These are phyloP conservation scores for Phytopythium kandeliae DNA, from an alignment of 352 stramenopile genomes.

Conservation along the genomic window DNA sequence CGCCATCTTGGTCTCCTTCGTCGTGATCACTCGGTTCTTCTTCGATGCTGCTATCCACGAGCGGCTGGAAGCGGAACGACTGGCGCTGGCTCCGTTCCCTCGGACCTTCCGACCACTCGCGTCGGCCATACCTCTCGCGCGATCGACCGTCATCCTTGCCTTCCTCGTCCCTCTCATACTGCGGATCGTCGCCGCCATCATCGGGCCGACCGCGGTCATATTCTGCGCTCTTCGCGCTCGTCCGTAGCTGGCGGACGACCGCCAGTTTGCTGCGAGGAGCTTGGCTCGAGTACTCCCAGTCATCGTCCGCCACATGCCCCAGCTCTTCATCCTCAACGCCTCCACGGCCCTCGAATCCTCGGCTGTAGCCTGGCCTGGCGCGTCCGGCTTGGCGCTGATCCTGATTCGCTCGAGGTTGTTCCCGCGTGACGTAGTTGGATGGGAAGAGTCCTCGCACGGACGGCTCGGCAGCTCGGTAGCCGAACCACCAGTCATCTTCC, in stretches of 20 bases:
- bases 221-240: constrained; percentile 1
- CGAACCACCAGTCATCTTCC: constrained; percentile 61
- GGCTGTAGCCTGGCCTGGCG: background rate
- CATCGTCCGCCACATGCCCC: background rate
- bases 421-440: constrained; percentile 59
- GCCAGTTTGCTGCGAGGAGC: background rate
- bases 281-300: background rate
- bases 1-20: constrained; percentile 7
- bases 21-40: constrained; percentile 8
- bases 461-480: constrained; percentile 25
- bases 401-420: background rate
- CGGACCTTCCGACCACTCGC: background rate
- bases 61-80: background rate
- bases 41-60: background rate
- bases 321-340: background rate
- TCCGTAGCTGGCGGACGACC: background rate
- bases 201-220: background rate
- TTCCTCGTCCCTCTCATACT: background rate
- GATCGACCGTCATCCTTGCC: background rate
- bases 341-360: constrained; percentile 1
- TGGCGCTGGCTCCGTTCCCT: background rate
- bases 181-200: background rate
- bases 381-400: constrained; percentile 1
- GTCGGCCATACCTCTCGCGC: background rate
- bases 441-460: constrained; percentile 40